Base-by-base conservation (phyloP, 2,329 filamentous ascomycete genomes). In the Camillea tinctor region DNA sequence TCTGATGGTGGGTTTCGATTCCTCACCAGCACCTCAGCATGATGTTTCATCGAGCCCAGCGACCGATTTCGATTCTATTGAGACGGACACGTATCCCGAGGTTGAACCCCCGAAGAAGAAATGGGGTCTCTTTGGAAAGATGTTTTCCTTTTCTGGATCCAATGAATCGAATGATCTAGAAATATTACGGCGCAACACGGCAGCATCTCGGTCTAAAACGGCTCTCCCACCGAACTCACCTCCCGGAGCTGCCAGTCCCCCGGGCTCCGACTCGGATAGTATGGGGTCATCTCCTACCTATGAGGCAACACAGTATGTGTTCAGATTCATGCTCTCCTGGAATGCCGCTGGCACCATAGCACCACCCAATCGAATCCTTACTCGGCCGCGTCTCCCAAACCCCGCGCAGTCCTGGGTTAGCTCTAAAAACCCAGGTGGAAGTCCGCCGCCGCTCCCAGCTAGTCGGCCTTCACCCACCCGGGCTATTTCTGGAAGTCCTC, bases 241-340 rank as follows among this genome's bases (percentile, higher is more conserved):
- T 1, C 68, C 72, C 17, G 60, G 72, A 49, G 68, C 73, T 48
- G 61, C 64, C 20, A 69, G 71, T 21, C 74, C 74, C 0, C 70
- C 80, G 1, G 73, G 77, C 13, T 80, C 80, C 2, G 83, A 85
- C 56, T 76, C 76, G 15, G 84, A 82, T 24, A 85, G 83, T 17
- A 77, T 79, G n/a, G 80, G 80, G 15, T 86, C 84, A 8, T 79
- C 82, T 1, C 84, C 84, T 0, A 76, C 82, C 5, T 84, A 76
- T 60, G 81, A 85, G 65, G 76, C 84, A 71, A 76, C 82, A 71
- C 79, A 81, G 64, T 92, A 85, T 69, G 81, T 86, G 61, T 93
- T 93, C 79, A 90, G 88, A 63, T 93, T 93, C 69, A 86, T 88
- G 9, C 81, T 93, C 1, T 88, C 89, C 61, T 89, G 85, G 81